These are phyloP conservation scores for Diaporthe ilicicola DNA, from an alignment of 2,329 filamentous ascomycete species.

Conservation along the genomic window DNA sequence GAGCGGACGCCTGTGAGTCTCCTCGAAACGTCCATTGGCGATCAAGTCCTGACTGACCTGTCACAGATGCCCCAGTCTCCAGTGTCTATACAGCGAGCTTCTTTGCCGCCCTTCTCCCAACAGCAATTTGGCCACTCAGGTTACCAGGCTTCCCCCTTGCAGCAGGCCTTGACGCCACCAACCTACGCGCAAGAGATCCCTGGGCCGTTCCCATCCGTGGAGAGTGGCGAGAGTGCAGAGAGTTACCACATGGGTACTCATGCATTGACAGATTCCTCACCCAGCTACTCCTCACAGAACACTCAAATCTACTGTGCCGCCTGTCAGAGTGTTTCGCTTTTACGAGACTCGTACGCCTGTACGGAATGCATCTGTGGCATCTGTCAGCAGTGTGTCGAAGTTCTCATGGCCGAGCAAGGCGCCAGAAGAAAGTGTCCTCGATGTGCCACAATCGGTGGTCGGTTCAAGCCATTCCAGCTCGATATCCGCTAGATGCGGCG, in stretches of 20 bases:
- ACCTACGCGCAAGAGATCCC: constrained; percentile 71
- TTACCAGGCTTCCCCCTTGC: constrained; percentile 89
- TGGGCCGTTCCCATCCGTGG: constrained; percentile 89
- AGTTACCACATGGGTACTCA: constrained; percentile 75
- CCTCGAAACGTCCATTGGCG: constrained; percentile 39
- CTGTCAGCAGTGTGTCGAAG: constrained; percentile 86
- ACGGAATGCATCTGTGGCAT: constrained; percentile 96
- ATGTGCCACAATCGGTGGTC: constrained; percentile 80
- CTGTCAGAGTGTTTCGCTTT: constrained; percentile 78
- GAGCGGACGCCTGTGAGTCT: constrained; percentile 84
- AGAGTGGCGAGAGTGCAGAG: constrained; percentile 77
- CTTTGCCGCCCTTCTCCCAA: constrained; percentile 66
- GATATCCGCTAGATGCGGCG: constrained; percentile 71
- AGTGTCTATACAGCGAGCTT: constrained; percentile 69
- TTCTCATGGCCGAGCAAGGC: constrained; percentile 78
- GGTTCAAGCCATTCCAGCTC: constrained; percentile 86
- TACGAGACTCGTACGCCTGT: constrained; percentile 90
- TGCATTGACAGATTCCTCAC: constrained; percentile 75
- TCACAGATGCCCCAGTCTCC: constrained; percentile 71
- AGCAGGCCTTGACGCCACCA: constrained; percentile 89
- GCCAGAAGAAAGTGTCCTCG: constrained; percentile 80
- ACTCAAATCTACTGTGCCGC: constrained; percentile 94
- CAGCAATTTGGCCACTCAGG: constrained; percentile 61
- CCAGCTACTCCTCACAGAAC: constrained; percentile 75
- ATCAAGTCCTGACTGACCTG: constrained; percentile 43